A percentile compares a stretch with the other conserved stretches of the same genome.
Conservation (phyloP, 176 grass and related monocot genomes). For the Oryza meridionalis region DNA sequence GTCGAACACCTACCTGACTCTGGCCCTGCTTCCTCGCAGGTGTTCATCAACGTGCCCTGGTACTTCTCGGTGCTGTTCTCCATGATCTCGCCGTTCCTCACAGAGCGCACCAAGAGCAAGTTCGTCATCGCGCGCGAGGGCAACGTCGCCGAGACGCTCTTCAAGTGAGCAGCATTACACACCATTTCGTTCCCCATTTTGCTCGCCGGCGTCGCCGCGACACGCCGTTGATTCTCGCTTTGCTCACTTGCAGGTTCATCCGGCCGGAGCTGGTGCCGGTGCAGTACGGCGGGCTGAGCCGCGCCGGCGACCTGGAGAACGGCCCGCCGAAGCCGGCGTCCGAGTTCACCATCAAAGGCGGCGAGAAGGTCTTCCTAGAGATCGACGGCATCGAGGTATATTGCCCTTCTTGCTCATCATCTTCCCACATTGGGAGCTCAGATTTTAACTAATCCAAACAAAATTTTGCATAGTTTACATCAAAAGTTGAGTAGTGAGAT, state of each 20-base stretch:
- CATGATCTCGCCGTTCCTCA: constrained; percentile 91
- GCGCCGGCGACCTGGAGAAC: constrained; percentile 73
- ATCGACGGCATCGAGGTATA: constrained; percentile 99
- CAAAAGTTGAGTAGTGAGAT: neutral
- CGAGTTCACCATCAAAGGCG: constrained; percentile 96
- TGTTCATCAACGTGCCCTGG: constrained; percentile 97
- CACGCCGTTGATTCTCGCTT: neutral
- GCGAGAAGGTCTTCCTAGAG: constrained; percentile 92
- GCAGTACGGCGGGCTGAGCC: constrained; percentile 90
- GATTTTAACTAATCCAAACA: neutral
- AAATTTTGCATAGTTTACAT: neutral
- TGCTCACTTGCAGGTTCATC: constrained; percentile 59
- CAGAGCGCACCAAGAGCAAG: constrained; percentile 98
- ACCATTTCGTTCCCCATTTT: neutral
- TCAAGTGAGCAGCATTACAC: constrained; percentile 52
- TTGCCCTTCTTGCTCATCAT: neutral
- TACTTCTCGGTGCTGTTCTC: constrained; percentile 92
- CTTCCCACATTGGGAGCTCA: neutral
- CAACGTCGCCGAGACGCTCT: constrained; percentile 93
- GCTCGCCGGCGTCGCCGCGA: no score
- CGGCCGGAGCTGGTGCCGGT: constrained; percentile 91
- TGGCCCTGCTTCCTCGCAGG: constrained; percentile 34
- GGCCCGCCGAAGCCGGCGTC: constrained; percentile 92
- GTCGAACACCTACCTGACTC: neutral
- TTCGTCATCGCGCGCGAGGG: constrained; percentile 93